Conservation (phyloP, 306 rosid species). For the Sphenostylis stenocarpa region DNA sequence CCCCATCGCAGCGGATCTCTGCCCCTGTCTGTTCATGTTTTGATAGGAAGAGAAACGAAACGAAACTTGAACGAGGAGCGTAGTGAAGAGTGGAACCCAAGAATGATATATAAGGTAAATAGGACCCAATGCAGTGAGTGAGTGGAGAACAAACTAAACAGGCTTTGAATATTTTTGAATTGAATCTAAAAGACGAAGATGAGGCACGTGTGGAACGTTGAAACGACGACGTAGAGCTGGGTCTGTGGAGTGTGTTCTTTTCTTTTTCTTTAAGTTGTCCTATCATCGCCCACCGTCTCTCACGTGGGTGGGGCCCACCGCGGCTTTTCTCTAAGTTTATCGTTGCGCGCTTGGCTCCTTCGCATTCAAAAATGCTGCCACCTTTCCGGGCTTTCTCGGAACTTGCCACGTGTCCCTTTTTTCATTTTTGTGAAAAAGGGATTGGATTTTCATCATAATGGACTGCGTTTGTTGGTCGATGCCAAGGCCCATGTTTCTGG, state of each 20-base stretch:
- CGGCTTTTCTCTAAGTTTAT: not conserved
- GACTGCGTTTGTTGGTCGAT: not conserved
- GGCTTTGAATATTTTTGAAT: constrained; percentile 22
- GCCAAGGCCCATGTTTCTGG: not conserved
- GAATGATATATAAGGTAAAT: constrained; percentile 4
- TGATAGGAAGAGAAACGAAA: not conserved
- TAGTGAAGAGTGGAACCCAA: constrained; percentile 4
- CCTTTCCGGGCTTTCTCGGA: not conserved
- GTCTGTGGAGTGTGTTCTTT: constrained; percentile 17
- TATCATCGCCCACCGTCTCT: constrained; percentile 14
- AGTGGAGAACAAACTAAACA: not conserved
- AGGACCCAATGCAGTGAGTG: constrained; percentile 5
- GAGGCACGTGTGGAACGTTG: constrained; percentile 14
- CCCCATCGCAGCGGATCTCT: constrained; percentile 72
- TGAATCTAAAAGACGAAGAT: constrained; percentile 17
- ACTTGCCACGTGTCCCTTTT: constrained; percentile 37
- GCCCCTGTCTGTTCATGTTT: constrained; percentile 75
- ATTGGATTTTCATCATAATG: not conserved
- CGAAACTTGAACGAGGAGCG: not conserved
- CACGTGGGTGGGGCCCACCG: constrained; percentile 59
- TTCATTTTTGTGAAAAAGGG: not conserved
- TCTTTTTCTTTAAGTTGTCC: constrained; percentile 31
- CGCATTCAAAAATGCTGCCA: constrained; percentile 51
- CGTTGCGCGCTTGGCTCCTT: constrained; percentile 66
- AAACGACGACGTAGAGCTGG: constrained; percentile 49